Evolutionary conservation across 2,329 filamentous ascomycete species (phyloP), one percentile per base, ranked within the genome.

Genomic region (Fusarium papillatum): DNA sequence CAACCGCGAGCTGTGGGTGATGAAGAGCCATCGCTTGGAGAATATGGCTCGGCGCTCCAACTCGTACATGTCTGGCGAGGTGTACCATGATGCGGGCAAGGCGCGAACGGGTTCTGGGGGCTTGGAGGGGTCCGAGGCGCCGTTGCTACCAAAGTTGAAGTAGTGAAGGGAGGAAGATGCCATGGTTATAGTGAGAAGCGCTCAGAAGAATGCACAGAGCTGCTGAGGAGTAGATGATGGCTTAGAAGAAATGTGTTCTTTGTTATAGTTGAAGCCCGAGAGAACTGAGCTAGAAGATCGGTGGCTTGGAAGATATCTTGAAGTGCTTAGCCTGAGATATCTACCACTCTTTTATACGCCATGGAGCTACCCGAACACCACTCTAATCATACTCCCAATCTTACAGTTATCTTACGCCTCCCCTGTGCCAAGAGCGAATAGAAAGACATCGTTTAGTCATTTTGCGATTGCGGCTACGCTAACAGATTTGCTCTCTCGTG

Each of bases 31-130:
- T 74, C 87, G 86, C 72, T 86, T 85, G 36, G 89, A 90, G 78
- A 91, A 91, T 77, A 91, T 88, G 41, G 89, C 87, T 19, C 89
- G 86, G 16, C 86, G 83, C 78, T 91, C 90, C 0, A 91, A 86
- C 75, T 90, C 85, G 74, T 88, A 90, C 84, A 91, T 88, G 65
- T 87, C 86, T 10, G 82, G 80, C 2, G 86, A 87, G 11, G 82
- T 84, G 78, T 88, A 91, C 89, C 88, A 90, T 22, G 86, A 86
- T 8, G 61, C 84, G 3, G 89, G 89, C 1, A 91, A 81, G 34
- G 88, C 84, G 31, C 83, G 72, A 17, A 61, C 59, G 59, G 59
- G 4, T 62, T 34, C 31, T 34, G 10, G 11, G 31, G 31, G 31
- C 31, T 34, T 34, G 11, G 59, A 62, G 59, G 57, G 29, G 19